Evolutionary conservation across 148 eudicot species (phyloP).

Genomic region (Gaultheria prostrata): DNA sequence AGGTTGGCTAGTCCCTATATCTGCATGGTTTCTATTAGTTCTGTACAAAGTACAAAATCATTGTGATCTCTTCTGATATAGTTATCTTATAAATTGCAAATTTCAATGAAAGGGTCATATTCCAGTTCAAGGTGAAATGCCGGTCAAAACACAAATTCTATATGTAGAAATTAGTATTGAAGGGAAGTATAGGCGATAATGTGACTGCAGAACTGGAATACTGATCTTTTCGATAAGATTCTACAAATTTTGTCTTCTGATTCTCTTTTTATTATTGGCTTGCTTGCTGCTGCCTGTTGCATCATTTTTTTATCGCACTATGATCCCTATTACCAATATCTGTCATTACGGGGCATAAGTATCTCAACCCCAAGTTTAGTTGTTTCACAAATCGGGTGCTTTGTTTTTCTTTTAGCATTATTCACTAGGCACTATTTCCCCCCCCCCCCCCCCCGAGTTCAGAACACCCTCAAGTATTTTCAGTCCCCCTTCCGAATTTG

Average conservation of each 20-base stretch:
- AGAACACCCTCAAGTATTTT: not conserved
- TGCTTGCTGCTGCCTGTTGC: not conserved
- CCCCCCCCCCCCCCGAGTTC: not conserved
- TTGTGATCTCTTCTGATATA: not conserved
- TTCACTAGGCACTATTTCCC: not conserved
- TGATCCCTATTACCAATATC: not conserved
- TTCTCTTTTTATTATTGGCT: not conserved
- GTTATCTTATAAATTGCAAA: not conserved
- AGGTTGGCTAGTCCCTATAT: conserved; percentile 40
- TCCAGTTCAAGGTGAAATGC: conserved; percentile 1
- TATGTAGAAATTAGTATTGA: not conserved
- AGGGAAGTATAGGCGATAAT: not conserved
- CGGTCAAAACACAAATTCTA: not conserved
- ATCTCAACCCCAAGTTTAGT: not conserved
- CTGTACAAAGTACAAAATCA: not conserved
- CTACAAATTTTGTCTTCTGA: not conserved
- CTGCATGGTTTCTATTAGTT: conserved; percentile 6
- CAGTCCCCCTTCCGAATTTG: not conserved
- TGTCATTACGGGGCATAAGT: not conserved
- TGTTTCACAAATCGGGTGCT: not conserved
- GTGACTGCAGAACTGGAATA: not conserved
- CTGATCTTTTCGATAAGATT: not conserved
- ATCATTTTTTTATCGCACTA: not conserved
- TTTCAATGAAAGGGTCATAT: not conserved
- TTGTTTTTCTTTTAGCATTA: not conserved